Conservation (phyloP, 192 early-diverging fungal species). For the Entrophospora sp. region DNA sequence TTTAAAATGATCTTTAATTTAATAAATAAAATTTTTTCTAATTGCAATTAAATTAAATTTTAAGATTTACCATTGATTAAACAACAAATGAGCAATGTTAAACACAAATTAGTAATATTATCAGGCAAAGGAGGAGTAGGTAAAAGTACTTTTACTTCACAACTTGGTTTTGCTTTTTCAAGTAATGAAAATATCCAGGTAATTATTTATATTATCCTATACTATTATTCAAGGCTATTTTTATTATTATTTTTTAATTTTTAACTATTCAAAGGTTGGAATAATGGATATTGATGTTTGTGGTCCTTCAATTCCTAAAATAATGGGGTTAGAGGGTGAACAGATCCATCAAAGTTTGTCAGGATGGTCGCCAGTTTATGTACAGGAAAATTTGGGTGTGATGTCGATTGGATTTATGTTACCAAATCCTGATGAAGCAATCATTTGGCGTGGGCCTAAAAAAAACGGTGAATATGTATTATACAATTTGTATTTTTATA, state of each 20-base stretch:
- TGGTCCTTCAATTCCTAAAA: conserved; percentile 88
- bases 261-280: conserved; percentile 44
- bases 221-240: not conserved
- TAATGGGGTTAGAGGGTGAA: conserved; percentile 78
- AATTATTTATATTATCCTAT: not conserved
- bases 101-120: conserved; percentile 89
- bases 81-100: conserved; percentile 50
- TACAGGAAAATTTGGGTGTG: conserved; percentile 69
- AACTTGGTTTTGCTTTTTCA: conserved; percentile 79
- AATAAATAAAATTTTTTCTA: not conserved
- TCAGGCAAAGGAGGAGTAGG: conserved; percentile 99
- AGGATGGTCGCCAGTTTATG: conserved; percentile 77
- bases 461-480: conserved; percentile 57
- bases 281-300: conserved; percentile 96
- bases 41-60: not conserved
- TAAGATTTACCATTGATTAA: conserved; percentile 53
- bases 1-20: not conserved
- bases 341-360: conserved; percentile 73
- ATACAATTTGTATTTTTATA: not conserved
- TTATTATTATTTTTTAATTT: not conserved
- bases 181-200: conserved; percentile 37
- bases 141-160: conserved; percentile 86
- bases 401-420: conserved; percentile 96
- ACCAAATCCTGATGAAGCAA: conserved; percentile 74
- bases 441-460: conserved; percentile 94